Base-by-base conservation (phyloP, 768 basidiomycete genomes). In the Harrya chromipes region DNA sequence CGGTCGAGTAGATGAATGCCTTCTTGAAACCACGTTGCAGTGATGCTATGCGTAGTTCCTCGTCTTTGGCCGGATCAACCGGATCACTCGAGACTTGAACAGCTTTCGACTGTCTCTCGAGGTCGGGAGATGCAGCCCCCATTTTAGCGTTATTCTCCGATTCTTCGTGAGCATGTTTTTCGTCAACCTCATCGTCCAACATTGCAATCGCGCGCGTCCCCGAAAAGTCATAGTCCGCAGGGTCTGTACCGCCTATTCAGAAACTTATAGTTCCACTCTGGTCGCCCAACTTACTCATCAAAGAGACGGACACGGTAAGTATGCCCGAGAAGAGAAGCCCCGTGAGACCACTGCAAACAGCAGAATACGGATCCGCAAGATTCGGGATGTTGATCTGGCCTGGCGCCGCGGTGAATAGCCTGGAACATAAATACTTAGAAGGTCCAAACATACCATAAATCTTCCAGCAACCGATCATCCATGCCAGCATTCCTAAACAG, bases 401-500 rank as follows among this genome's bases (percentile, higher is more conserved):
- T 73, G 42, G 26, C 12, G 9, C 17, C 16, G 8, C 35, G 14
- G 8, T 48, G 21, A 50, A 27, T 24, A 8, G 5, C 19, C 23
- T 7, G 31, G 19, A 29, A 13, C 17, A 17, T n/a, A 17, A 11
- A 36, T 16, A n/a, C n/a, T n/a, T n/a, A 21, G 4, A 12, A 27
- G 21, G 14, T 8, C 19, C 14, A 21, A 33, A 50, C 60, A 16
- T 48, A 72, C 75, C 75, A 40, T 70, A 75, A 43, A 75, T 76
- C 56, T 78, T 76, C 72, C 69, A 74, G 50, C 77, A 78, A 0
- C 75, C 72, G 9, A 79, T 67, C 72, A 79, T 75, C 76, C 77
- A 79, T 17, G 77, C 75, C 1, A 72, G 36, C 72, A 77, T 76
- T 36, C 74, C 75, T 14, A 73, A 58, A 14, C 62, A 53, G 8